Evolutionary conservation across 805 yeast species (phyloP).

Genomic region (Wickerhamomyces subpelliculosus): DNA sequence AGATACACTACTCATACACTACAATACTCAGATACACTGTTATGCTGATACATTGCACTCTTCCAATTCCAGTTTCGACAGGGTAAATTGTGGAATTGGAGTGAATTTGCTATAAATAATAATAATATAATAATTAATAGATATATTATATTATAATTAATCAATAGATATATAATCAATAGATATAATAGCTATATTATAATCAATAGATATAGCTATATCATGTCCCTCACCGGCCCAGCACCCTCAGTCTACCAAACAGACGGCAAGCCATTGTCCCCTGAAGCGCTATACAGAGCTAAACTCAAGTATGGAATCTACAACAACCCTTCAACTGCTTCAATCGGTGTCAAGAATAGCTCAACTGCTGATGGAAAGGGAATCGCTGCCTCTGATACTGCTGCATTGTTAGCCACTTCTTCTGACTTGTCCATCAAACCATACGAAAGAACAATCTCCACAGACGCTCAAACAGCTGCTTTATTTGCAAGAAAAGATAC

Average conservation of each 20-base stretch:
- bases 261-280: slow-evolving; percentile 64
- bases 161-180: too few species aligned
- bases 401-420: slow-evolving; percentile 69
- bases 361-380: too few species aligned
- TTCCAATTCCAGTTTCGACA: too few species aligned
- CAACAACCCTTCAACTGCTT: slow-evolving; percentile 38
- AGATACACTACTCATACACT: too few species aligned
- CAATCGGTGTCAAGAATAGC: slow-evolving; percentile 60
- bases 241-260: slow-evolving; percentile 50
- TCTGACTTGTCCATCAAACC: slow-evolving; percentile 58
- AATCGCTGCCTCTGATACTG: slow-evolving; percentile 60
- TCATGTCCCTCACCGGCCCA: slow-evolving; percentile 3
- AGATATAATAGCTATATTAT: too few species aligned
- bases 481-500: slow-evolving; percentile 38
- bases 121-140: too few species aligned
- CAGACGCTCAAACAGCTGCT: slow-evolving; percentile 68
- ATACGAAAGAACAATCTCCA: slow-evolving; percentile 50
- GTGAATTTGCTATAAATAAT: too few species aligned
- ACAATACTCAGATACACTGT: too few species aligned
- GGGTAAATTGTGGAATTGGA: too few species aligned
- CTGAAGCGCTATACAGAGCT: slow-evolving; percentile 70
- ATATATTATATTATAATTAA: too few species aligned
- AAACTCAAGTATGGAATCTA: slow-evolving; percentile 63
- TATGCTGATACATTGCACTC: too few species aligned
- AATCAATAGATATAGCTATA: too few species aligned